phyloP scores from a whole-genome alignment of 1,284 basidiomycete genomes.

The Boletus subluridellus region DNA sequence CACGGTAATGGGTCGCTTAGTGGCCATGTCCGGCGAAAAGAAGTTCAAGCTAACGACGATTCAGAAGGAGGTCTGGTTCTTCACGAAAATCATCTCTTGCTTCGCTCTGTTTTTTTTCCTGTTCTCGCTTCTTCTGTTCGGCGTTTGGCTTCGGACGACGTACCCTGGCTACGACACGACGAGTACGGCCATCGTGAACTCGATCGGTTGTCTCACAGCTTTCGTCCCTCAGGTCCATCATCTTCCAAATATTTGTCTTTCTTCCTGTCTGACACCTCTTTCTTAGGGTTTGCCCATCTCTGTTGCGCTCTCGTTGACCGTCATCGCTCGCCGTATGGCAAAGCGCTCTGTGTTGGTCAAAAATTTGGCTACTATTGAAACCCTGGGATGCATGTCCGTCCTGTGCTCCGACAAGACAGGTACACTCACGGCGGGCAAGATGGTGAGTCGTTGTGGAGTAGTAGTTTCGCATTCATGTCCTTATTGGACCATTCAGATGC shows the following conservation, averaged over 20 bases:
- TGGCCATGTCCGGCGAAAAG: slow-evolving; percentile 49
- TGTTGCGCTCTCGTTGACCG: slow-evolving; percentile 49
- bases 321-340: slow-evolving; percentile 48
- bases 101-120: slow-evolving; percentile 41
- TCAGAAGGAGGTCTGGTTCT: slow-evolving; percentile 47
- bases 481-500: slow-evolving; percentile 27
- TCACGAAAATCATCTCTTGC: slow-evolving; percentile 45
- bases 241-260: background rate
- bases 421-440: slow-evolving; percentile 43
- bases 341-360: slow-evolving; percentile 57
- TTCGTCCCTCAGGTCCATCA: slow-evolving; percentile 44
- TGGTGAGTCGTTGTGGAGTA: slow-evolving; percentile 21
- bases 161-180: slow-evolving; percentile 39
- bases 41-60: slow-evolving; percentile 50
- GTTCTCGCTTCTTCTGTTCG: slow-evolving; percentile 43
- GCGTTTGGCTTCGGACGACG: slow-evolving; percentile 41
- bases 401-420: slow-evolving; percentile 56
- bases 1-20: slow-evolving; percentile 58
- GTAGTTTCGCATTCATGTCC: background rate
- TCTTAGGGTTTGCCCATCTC: slow-evolving; percentile 43
- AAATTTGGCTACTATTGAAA: slow-evolving; percentile 56
- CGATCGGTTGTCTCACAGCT: slow-evolving; percentile 47
- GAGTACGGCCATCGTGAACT: slow-evolving; percentile 43
- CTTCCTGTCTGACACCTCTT: background rate
- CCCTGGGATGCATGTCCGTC: slow-evolving; percentile 57